These are phyloP conservation scores for Pseudozyma pruni DNA, from an alignment of 1,284 basidiomycete species.

Conservation along the genomic window DNA sequence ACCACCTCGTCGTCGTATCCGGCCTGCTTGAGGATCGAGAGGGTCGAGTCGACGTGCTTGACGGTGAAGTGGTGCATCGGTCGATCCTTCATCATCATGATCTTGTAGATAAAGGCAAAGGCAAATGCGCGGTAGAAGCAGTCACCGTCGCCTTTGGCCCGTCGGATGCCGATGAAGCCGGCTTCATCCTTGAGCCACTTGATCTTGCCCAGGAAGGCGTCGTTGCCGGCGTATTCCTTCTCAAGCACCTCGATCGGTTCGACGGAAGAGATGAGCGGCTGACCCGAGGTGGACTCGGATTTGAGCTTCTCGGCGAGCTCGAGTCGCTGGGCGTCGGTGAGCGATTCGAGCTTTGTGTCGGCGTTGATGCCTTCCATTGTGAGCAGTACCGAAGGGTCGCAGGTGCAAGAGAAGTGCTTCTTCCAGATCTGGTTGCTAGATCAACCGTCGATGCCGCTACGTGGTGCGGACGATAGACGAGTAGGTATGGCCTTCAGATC, in stretches of 20 bases:
- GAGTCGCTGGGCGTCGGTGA: constrained; percentile 48
- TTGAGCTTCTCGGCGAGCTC: constrained; percentile 52
- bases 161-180: constrained; percentile 51
- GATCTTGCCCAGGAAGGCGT: constrained; percentile 47
- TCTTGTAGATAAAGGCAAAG: constrained; percentile 54
- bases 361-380: constrained; percentile 45
- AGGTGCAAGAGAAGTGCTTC: background rate
- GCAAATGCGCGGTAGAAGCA: constrained; percentile 65
- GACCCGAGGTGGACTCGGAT: constrained; percentile 23
- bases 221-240: constrained; percentile 46
- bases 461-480: too few relatives aligned
- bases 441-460: too few relatives aligned
- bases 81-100: constrained; percentile 51
- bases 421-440: too few relatives aligned
- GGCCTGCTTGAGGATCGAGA: constrained; percentile 51
- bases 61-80: constrained; percentile 48
- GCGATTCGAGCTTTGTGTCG: constrained; percentile 32
- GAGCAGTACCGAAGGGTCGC: background rate
- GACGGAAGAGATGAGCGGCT: constrained; percentile 45
- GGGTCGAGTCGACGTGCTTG: constrained; percentile 53
- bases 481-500: too few relatives aligned
- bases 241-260: constrained; percentile 52
- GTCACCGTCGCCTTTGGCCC: constrained; percentile 60
- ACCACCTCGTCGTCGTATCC: constrained; percentile 54
- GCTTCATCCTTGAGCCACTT: constrained; percentile 52